These are phyloP conservation scores for Zychaea mexicana DNA, from an alignment of 371 early-diverging fungal species.

Conservation along the genomic window DNA sequence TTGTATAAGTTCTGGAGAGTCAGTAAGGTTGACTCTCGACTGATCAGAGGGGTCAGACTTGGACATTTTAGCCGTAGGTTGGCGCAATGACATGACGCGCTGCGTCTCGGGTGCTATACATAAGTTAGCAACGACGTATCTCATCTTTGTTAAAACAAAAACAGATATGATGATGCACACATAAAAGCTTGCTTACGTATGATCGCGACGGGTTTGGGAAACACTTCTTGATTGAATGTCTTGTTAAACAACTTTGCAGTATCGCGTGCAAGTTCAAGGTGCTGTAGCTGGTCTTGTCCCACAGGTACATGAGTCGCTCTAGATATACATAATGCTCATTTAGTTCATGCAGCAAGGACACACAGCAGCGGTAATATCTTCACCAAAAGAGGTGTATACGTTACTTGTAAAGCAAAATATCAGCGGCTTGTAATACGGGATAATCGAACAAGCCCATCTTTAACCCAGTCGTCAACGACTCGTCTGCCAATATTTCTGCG, in stretches of 20 bases:
- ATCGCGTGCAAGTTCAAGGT: slow-evolving; percentile 84
- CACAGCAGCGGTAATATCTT: no score
- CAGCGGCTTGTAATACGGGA: slow-evolving; percentile 95
- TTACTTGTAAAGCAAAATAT: slow-evolving; percentile 85
- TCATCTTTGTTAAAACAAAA: no score
- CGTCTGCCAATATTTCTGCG: slow-evolving; percentile 49
- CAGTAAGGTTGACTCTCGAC: slow-evolving; percentile 79
- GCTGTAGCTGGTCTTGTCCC: slow-evolving; percentile 94
- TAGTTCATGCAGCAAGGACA: no score
- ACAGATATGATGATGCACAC: no score
- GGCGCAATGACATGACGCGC: slow-evolving; percentile 85
- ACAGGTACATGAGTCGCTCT: slow-evolving; percentile 91
- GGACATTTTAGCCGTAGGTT: slow-evolving; percentile 89
- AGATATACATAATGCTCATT: not conserved
- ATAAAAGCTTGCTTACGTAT: slow-evolving; percentile 69
- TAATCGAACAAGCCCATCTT: slow-evolving; percentile 88
- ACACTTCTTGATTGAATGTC: slow-evolving; percentile 54
- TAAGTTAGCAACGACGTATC: not conserved
- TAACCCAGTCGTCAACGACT: slow-evolving; percentile 52
- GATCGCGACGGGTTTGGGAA: slow-evolving; percentile 72
- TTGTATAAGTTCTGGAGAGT: slow-evolving; percentile 67
- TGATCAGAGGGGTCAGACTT: slow-evolving; percentile 78
- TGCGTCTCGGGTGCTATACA: slow-evolving; percentile 55
- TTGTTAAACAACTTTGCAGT: slow-evolving; percentile 80
- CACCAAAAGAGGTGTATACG: no score